These are phyloP conservation scores for Debaryomyces coudertii DNA, from an alignment of 1,139 yeast genomes.

Conservation along the genomic window DNA sequence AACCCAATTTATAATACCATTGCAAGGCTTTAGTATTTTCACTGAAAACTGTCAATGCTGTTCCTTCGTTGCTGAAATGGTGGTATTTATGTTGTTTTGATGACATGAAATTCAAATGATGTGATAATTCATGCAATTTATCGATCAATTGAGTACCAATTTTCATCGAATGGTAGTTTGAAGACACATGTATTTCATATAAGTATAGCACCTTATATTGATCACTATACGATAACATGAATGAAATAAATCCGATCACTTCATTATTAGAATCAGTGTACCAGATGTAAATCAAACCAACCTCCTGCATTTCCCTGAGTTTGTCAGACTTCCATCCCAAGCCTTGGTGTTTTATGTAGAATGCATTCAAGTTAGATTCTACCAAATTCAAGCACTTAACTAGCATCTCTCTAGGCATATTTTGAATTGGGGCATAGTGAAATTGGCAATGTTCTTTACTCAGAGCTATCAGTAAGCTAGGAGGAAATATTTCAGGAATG, in stretches of 20 bases:
- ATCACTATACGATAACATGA: conserved; percentile 38
- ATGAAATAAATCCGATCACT: conserved; percentile 48
- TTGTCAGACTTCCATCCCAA: conserved; percentile 48
- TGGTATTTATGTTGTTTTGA: background rate
- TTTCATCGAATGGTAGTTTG: conserved; percentile 30
- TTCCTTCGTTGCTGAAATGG: conserved; percentile 27
- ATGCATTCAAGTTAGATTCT: conserved; percentile 34
- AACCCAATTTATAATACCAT: conserved; percentile 50
- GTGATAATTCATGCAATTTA: conserved; percentile 31
- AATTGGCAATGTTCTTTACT: conserved; percentile 8
- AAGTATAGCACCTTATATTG: conserved; percentile 45
- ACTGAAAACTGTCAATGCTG: conserved; percentile 54
- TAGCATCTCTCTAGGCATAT: conserved; percentile 2
- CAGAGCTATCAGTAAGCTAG: background rate
- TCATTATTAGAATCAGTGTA: conserved; percentile 20
- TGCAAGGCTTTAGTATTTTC: conserved; percentile 44
- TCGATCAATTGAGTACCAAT: conserved; percentile 40
- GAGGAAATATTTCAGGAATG: conserved; percentile 20
- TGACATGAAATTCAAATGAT: conserved; percentile 16
- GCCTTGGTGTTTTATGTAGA: conserved; percentile 37
- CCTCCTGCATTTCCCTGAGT: conserved; percentile 47
- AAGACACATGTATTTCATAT: conserved; percentile 55
- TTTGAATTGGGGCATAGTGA: conserved; percentile 18
- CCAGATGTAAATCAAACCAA: conserved; percentile 45
- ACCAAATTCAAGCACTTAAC: conserved; percentile 23